phyloP scores from a whole-genome alignment of 805 yeast species.

The Teunomyces tritomae region DNA sequence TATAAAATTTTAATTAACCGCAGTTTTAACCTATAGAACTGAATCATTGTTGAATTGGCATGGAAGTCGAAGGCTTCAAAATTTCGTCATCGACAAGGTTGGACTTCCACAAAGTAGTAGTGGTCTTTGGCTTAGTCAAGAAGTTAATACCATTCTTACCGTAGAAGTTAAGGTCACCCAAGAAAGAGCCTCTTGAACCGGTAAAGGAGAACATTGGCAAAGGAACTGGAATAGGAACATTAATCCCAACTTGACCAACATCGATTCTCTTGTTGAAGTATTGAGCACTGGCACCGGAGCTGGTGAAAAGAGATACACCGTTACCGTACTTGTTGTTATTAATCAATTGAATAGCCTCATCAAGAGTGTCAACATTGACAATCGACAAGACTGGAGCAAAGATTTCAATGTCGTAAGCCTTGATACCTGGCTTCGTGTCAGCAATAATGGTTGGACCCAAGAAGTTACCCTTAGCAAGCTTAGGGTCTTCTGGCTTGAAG shows the following conservation, averaged over 20 bases:
- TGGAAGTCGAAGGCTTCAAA: constrained; percentile 55
- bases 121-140: constrained; percentile 73
- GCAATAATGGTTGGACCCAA: constrained; percentile 68
- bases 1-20: background rate
- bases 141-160: constrained; percentile 74
- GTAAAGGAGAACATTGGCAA: constrained; percentile 80
- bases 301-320: constrained; percentile 69
- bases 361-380: constrained; percentile 59
- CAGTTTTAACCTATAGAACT: background rate
- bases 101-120: constrained; percentile 65
- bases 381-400: constrained; percentile 74
- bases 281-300: constrained; percentile 67
- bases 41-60: constrained; percentile 59
- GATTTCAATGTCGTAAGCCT: constrained; percentile 70
- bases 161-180: constrained; percentile 77
- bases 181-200: constrained; percentile 71
- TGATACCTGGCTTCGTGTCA: constrained; percentile 63
- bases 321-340: constrained; percentile 63
- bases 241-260: constrained; percentile 75
- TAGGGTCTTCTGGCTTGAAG: constrained; percentile 35
- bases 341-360: constrained; percentile 64
- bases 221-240: constrained; percentile 80
- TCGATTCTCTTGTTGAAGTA: constrained; percentile 66
- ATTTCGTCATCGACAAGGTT: constrained; percentile 46
- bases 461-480: constrained; percentile 57